phyloP scores from a whole-genome alignment of 345 rosid species.

The Populus pruinosa region DNA sequence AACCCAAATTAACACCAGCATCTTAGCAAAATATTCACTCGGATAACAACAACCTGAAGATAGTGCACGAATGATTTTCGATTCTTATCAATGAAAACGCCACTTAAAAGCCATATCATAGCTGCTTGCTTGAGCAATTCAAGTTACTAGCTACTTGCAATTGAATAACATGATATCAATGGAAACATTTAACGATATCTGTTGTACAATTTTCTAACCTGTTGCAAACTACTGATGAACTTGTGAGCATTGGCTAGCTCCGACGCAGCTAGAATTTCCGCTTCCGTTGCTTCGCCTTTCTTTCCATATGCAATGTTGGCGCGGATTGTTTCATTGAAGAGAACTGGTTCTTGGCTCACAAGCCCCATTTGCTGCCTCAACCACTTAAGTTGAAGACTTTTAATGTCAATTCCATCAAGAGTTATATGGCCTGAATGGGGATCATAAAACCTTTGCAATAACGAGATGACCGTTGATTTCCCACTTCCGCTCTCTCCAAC shows the following conservation, averaged over 20 bases:
- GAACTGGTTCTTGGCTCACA: slow-evolving; percentile 84
- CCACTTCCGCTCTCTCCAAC: slow-evolving; percentile 94
- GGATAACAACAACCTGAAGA: neutral
- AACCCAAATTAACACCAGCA: neutral
- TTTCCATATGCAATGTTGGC: slow-evolving; percentile 85
- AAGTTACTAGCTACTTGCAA: neutral
- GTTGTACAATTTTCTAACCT: slow-evolving; percentile 38
- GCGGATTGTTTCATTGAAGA: slow-evolving; percentile 74
- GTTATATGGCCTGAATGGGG: slow-evolving; percentile 70
- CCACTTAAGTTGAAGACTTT: slow-evolving; percentile 63
- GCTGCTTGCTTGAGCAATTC: neutral
- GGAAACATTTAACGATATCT: neutral
- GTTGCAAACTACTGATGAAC: slow-evolving; percentile 74
- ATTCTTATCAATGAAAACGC: neutral
- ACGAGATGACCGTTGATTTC: slow-evolving; percentile 69
- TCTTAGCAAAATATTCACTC: neutral
- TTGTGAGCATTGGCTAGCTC: slow-evolving; percentile 77
- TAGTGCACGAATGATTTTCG: neutral
- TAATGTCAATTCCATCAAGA: slow-evolving; percentile 68
- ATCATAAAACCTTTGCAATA: slow-evolving; percentile 77
- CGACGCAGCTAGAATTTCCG: slow-evolving; percentile 65
- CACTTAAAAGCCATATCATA: neutral
- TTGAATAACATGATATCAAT: neutral
- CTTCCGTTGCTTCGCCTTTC: slow-evolving; percentile 62
- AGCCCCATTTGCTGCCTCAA: slow-evolving; percentile 78